phyloP scores from a whole-genome alignment of 139 green algal species.

The Auxenochlorella pyrenoidosa region DNA sequence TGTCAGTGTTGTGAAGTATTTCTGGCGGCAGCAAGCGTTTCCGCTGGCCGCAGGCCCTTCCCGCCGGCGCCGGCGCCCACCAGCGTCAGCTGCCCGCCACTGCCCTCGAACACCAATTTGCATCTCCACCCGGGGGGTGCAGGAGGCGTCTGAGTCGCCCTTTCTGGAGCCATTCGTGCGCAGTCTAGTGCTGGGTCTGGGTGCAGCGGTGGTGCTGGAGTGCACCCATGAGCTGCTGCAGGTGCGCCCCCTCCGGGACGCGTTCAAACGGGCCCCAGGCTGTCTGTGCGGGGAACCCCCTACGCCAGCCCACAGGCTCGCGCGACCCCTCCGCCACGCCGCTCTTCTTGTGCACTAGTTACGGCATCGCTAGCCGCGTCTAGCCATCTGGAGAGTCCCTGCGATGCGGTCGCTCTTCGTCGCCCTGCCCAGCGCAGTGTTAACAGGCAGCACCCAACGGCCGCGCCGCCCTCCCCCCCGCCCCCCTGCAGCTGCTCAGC shows the following conservation, averaged over 20 bases:
- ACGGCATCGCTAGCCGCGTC: no score
- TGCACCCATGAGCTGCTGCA: constrained; percentile 3
- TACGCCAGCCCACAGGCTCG: no score
- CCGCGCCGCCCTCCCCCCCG: neutral
- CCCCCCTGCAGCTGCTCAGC: neutral
- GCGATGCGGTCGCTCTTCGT: no score
- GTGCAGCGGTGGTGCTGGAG: constrained; percentile 1
- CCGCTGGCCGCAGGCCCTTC: neutral
- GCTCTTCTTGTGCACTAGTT: no score
- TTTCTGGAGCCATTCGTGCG: constrained; percentile 30
- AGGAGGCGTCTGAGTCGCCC: neutral
- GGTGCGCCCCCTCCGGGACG: neutral
- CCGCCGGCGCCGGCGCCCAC: neutral
- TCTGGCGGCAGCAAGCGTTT: neutral
- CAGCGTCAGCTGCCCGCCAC: neutral
- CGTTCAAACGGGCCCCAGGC: no score
- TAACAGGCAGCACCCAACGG: no score
- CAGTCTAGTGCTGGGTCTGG: constrained; percentile 21
- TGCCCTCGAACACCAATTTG: neutral
- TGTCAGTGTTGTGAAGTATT: neutral
- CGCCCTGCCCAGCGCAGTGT: no score
- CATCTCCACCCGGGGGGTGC: neutral
- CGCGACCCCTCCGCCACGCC: no score
- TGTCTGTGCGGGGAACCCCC: no score
- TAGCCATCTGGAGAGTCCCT: no score